Evolutionary conservation across 192 early-diverging fungal species (phyloP), one percentile per base, ranked within the genome.

Genomic region (Gamsiella multidivaricata): DNA sequence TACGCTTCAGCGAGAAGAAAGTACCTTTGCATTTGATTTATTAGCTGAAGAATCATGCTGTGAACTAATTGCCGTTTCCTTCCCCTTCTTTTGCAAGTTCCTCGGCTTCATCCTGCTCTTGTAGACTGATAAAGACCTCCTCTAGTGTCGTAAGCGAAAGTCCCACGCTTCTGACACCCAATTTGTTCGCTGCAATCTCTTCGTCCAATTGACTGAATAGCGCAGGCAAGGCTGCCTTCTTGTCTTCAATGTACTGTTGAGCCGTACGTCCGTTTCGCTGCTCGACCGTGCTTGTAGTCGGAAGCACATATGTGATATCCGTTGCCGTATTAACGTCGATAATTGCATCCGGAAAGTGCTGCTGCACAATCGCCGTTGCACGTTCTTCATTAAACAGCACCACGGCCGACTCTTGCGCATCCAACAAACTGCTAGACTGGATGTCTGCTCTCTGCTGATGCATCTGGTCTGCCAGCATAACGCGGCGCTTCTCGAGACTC

Each of bases 41-140:
- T n/a, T n/a, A n/a, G n/a, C n/a, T n/a, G n/a, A n/a, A n/a, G n/a
- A n/a, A n/a, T n/a, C n/a, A n/a, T n/a, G n/a, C n/a, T n/a, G n/a
- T n/a, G n/a, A n/a, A n/a, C n/a, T 46, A 46, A 9, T 46, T 46
- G 10, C 15, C n/a, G 20, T 39, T 57, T 34, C 34, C 61, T 3
- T 43, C 62, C 26, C 59, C 65, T 33, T 69, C 65, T 23, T 45
- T 57, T 10, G 58, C 64, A n/a, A 57, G 28, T 26, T 42, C 46
- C 25, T 67, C 65, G 0, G 54, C 61, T 33, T 76, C 65, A 11
- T 76, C 73, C 33, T 78, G 60, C 47, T 78, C 65, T 18, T 78
- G 74, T 2, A 78, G 61, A 62, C 61, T 70, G 8, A 88, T 54
- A 69, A 85, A 84, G 22, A 88, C 85, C 29, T 88, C 86, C 45